Evolutionary conservation across 345 rosid species (phyloP).

Genomic region (Boechera retrofracta): DNA sequence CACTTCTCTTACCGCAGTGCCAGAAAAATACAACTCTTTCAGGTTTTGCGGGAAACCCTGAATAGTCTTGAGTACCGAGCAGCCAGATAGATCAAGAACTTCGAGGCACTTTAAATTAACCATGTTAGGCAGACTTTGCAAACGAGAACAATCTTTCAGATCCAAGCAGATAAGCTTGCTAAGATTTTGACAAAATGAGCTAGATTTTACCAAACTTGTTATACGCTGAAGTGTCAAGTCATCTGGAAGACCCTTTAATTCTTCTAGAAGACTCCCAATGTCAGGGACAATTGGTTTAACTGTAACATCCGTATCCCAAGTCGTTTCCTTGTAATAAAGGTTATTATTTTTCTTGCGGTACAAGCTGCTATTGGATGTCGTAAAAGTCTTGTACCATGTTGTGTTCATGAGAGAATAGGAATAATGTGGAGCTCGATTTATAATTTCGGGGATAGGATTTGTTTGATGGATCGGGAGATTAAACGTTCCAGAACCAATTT

Average conservation of each 20-base stretch:
- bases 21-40: not conserved
- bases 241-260: not conserved
- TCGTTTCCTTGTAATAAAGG: too few species aligned
- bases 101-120: not conserved
- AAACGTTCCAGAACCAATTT: too few species aligned
- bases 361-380: too few species aligned
- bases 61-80: not conserved
- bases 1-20: constrained; percentile 8
- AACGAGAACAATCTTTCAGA: not conserved
- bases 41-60: constrained; percentile 5
- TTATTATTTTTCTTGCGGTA: too few species aligned
- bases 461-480: too few species aligned
- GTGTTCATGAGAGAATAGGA: too few species aligned
- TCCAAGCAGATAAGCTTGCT: not conserved
- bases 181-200: not conserved
- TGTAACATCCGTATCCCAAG: too few species aligned
- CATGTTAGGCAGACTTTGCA: not conserved
- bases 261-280: not conserved
- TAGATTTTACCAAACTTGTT: not conserved
- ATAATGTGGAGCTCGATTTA: too few species aligned
- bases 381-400: too few species aligned
- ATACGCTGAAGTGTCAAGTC: not conserved
- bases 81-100: constrained; percentile 25
- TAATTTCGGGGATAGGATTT: too few species aligned
- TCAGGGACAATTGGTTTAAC: not conserved